phyloP scores from a whole-genome alignment of 2,329 filamentous ascomycete genomes.

The Trichothecium sympodiale region DNA sequence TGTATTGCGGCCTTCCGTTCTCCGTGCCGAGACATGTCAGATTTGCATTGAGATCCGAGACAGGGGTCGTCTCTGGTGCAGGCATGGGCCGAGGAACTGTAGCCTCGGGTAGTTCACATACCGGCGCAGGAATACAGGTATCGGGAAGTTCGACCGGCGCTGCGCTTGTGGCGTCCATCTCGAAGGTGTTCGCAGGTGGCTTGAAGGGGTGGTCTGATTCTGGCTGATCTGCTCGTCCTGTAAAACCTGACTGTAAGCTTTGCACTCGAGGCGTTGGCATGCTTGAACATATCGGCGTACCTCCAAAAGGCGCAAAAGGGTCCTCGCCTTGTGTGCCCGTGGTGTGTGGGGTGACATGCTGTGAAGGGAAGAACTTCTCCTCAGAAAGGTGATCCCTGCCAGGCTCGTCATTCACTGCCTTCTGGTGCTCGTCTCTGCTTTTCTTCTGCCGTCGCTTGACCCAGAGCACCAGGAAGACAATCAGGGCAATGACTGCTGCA shows the following conservation, averaged over 20 bases:
- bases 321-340: constrained; percentile 17
- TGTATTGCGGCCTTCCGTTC: constrained; percentile 16
- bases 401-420: constrained; percentile 8
- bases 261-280: background rate
- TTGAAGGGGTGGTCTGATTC: constrained; percentile 12
- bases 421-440: constrained; percentile 3
- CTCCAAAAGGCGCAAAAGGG: constrained; percentile 33
- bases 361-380: constrained; percentile 15
- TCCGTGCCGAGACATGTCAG: constrained; percentile 20
- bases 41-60: constrained; percentile 21
- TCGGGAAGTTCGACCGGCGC: constrained; percentile 22
- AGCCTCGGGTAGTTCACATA: background rate
- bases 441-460: constrained; percentile 11
- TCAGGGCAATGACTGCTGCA: constrained; percentile 13
- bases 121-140: background rate
- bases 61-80: constrained; percentile 6
- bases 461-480: constrained; percentile 12
- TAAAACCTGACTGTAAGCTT: background rate
- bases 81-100: constrained; percentile 4
- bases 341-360: constrained; percentile 14
- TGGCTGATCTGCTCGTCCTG: constrained; percentile 21
- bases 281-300: constrained; percentile 19
- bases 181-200: constrained; percentile 18
- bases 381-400: constrained; percentile 6
- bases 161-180: constrained; percentile 24